phyloP scores from a whole-genome alignment of 768 basidiomycete genomes.

The Pleurotus pulmonarius region DNA sequence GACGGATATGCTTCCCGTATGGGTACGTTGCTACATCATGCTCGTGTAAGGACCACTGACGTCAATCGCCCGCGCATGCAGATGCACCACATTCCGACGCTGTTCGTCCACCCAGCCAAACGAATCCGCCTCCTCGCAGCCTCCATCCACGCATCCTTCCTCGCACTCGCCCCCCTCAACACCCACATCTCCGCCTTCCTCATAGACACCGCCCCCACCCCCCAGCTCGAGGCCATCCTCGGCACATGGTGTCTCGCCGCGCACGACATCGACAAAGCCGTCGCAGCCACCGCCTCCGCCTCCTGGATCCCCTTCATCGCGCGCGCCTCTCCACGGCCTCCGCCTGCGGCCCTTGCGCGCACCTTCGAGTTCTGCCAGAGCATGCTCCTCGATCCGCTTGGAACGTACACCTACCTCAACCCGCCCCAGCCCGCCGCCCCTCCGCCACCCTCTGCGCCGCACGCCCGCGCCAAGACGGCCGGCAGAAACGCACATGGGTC shows the following conservation, averaged over 20 bases:
- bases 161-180: conserved; percentile 48
- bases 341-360: conserved; percentile 27
- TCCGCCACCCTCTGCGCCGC: conserved; percentile 17
- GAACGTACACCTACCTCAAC: conserved; percentile 57
- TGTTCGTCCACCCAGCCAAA: conserved; percentile 78
- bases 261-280: conserved; percentile 68
- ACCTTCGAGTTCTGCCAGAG: conserved; percentile 51
- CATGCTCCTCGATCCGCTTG: conserved; percentile 57
- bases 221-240: conserved; percentile 53
- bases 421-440: conserved; percentile 47
- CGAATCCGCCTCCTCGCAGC: conserved; percentile 64
- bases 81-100: conserved; percentile 83
- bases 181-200: conserved; percentile 49
- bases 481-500: conserved; percentile 17
- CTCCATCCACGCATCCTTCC: conserved; percentile 59
- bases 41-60: background rate
- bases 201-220: conserved; percentile 35
- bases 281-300: conserved; percentile 44
- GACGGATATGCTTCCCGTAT: conserved; percentile 78
- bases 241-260: conserved; percentile 74
- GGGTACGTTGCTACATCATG: conserved; percentile 55
- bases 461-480: conserved; percentile 27
- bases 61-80: conserved; percentile 24
- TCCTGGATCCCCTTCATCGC: conserved; percentile 48
- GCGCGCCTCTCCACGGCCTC: conserved; percentile 56